phyloP scores from a whole-genome alignment of 2,329 filamentous ascomycete species.

The Didymella keratinophila region DNA sequence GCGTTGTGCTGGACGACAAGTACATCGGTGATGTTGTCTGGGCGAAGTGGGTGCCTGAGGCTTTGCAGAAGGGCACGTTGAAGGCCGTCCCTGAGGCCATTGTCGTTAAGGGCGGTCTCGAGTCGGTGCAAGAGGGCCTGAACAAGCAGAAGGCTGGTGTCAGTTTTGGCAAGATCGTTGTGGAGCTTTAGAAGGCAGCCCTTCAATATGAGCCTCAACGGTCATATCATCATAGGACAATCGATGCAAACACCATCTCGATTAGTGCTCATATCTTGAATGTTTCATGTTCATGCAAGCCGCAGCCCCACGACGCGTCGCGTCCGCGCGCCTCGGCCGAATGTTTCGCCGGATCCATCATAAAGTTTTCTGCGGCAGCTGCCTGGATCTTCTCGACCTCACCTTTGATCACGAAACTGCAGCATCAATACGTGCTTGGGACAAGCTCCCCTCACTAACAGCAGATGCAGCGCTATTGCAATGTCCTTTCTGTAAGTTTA shows the following conservation, averaged over 20 bases:
- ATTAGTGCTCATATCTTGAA: not conserved
- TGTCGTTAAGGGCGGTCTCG: conserved; percentile 41
- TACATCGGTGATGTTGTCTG: conserved; percentile 46
- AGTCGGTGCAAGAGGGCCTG: conserved; percentile 39
- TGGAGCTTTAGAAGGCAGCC: conserved; percentile 28
- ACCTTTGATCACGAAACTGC: not conserved
- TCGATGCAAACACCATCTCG: not conserved
- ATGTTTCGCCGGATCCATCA: conserved; percentile 16
- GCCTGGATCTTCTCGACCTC: not conserved
- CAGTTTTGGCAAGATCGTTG: conserved; percentile 47
- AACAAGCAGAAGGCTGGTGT: conserved; percentile 42
- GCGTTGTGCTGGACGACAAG: conserved; percentile 31
- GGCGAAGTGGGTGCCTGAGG: conserved; percentile 44
- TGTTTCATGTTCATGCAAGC: not conserved
- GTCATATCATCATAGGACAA: not conserved
- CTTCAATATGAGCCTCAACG: not conserved
- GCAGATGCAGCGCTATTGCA: not conserved
- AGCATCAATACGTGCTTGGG: conserved; percentile 11
- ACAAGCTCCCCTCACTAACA: not conserved
- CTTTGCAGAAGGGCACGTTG: conserved; percentile 41
- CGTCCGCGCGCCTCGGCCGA: conserved; percentile 8
- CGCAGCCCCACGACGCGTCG: conserved; percentile 4
- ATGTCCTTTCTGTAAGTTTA: not conserved
- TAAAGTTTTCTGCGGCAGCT: conserved; percentile 10
- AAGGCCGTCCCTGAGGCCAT: conserved; percentile 44